Conservation (phyloP, 2,329 filamentous ascomycete genomes). For the Neophaeococcomyces aloes region DNA sequence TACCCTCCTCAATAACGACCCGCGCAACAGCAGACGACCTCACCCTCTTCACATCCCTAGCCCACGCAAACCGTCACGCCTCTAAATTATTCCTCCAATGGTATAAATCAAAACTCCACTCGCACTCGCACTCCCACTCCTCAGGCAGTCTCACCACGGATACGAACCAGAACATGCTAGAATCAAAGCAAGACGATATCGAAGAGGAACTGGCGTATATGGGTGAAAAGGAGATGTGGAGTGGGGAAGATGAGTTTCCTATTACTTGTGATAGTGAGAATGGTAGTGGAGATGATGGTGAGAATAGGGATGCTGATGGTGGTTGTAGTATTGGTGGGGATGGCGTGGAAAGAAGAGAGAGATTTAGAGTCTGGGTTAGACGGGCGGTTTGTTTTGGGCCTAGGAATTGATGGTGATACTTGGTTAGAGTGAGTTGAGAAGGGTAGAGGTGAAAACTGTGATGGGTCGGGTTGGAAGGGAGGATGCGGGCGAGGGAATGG, state of each 20-base stretch:
- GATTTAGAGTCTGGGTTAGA: conserved; percentile 17
- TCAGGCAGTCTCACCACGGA: no score
- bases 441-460: no score
- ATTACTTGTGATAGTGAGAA: background rate
- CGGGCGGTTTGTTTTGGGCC: conserved; percentile 16
- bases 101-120: no score
- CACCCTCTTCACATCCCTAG: conserved; percentile 11
- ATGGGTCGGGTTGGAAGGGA: no score
- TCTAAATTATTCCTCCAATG: conserved; percentile 16
- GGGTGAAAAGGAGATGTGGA: conserved; percentile 10
- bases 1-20: background rate
- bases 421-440: no score
- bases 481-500: no score
- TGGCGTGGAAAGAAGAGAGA: conserved; percentile 11
- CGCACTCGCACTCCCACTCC: no score
- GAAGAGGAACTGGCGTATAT: conserved; percentile 12
- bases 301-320: no score
- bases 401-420: conserved; percentile 13
- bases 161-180: conserved; percentile 16
- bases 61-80: conserved; percentile 18
- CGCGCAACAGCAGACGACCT: conserved; percentile 9
- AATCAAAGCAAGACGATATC: conserved; percentile 13
- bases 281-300: no score
- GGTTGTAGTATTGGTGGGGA: background rate
- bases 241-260: conserved; percentile 11